Percentiles rank a stretch among this genome's conserved stretches.
Evolutionary conservation across 2,329 filamentous ascomycete species (phyloP).

Genomic region (Karstenula rhodostoma): DNA sequence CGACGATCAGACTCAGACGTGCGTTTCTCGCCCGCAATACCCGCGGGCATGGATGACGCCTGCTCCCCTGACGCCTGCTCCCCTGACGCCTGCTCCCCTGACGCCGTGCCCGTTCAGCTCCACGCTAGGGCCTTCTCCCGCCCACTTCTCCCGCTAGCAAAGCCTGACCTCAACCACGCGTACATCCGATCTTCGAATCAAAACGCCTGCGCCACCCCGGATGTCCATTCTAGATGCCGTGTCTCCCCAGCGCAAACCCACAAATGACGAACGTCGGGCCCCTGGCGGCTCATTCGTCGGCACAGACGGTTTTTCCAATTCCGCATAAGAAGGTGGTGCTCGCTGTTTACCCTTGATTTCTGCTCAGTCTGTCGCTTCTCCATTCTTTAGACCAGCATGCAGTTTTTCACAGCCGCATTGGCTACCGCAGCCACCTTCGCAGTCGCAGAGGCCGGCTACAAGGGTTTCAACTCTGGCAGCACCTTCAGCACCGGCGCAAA

Average conservation of each 20-base stretch:
- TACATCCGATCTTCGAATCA: slow-evolving; percentile 1
- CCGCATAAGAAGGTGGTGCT: not conserved
- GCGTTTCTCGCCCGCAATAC: no score
- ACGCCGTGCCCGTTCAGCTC: not conserved
- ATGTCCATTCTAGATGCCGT: not conserved
- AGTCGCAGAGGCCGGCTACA: slow-evolving; percentile 14
- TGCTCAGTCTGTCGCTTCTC: not conserved
- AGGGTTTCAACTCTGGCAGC: slow-evolving; percentile 77
- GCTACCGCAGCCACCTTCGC: slow-evolving; percentile 5
- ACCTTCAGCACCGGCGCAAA: slow-evolving; percentile 66
- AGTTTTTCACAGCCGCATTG: not conserved
- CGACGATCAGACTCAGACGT: no score
- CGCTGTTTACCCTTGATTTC: not conserved
- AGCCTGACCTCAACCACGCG: slow-evolving; percentile 5
- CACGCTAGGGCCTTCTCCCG: not conserved
- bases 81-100: slow-evolving; percentile 5
- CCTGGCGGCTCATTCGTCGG: not conserved
- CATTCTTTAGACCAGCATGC: not conserved
- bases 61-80: no score
- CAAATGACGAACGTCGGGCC: slow-evolving; percentile 4
- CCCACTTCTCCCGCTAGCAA: slow-evolving; percentile 4
- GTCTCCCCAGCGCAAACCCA: slow-evolving; percentile 1
- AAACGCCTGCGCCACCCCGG: not conserved
- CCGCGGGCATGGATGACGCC: slow-evolving; percentile 6
- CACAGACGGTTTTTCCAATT: not conserved